A percentile compares a stretch with the other conserved stretches of the same genome.
Evolutionary conservation across 2,329 filamentous ascomycete species (phyloP).

Genomic region (Ascochyta koolunga): DNA sequence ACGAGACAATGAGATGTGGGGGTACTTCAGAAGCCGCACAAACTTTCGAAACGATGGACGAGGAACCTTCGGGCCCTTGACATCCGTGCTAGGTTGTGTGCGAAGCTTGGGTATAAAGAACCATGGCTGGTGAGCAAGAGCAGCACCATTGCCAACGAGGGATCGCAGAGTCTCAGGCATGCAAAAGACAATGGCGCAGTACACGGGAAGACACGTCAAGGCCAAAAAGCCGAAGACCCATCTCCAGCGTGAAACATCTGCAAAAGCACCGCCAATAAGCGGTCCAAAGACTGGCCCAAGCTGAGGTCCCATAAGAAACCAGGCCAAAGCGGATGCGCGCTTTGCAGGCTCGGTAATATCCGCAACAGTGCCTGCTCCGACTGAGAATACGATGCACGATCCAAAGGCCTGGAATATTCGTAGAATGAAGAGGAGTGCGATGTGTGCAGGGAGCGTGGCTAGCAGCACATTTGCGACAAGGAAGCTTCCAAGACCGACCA

Average conservation of each 20-base stretch:
- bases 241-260: constrained; percentile 47
- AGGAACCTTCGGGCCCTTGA: constrained; percentile 29
- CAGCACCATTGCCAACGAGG: constrained; percentile 52
- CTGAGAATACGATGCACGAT: constrained; percentile 51
- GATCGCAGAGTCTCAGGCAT: constrained; percentile 56
- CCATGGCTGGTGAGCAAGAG: constrained; percentile 34
- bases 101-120: constrained; percentile 34
- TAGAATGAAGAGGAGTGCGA: constrained; percentile 48
- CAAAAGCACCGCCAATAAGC: constrained; percentile 51
- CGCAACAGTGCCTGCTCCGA: constrained; percentile 53
- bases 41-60: constrained; percentile 31
- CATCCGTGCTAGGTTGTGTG: constrained; percentile 26
- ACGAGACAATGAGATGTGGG: constrained; percentile 38
- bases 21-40: constrained; percentile 33
- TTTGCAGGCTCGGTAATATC: constrained; percentile 51
- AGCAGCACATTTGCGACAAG: constrained; percentile 50
- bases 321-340: constrained; percentile 50
- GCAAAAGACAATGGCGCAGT: constrained; percentile 43
- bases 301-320: constrained; percentile 54
- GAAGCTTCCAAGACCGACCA: constrained; percentile 50
- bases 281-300: constrained; percentile 54
- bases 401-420: constrained; percentile 53
- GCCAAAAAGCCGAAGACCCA: constrained; percentile 54
- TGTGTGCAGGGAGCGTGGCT: constrained; percentile 48
- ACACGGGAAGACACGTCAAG: constrained; percentile 33